Evolutionary conservation across 805 yeast species (phyloP).

Genomic region (Saccharomycopsis sp.): DNA sequence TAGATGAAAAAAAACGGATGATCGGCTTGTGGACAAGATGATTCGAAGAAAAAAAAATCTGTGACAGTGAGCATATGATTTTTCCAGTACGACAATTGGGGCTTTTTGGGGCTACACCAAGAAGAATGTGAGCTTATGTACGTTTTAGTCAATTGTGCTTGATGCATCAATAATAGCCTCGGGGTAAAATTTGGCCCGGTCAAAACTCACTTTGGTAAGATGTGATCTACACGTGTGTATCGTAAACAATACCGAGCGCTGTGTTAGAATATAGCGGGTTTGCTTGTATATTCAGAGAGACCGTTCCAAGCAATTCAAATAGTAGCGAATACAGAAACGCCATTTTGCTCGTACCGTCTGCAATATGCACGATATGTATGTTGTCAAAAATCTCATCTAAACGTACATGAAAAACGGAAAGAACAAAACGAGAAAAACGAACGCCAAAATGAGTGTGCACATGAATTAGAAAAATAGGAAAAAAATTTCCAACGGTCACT

Average conservation of each 20-base stretch:
- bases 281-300: too few species aligned
- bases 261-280: neutral
- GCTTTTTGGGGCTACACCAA: neutral
- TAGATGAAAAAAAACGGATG: neutral
- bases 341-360: neutral
- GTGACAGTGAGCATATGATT: neutral
- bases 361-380: neutral
- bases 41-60: neutral
- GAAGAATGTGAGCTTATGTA: neutral
- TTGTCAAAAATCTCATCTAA: neutral
- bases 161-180: neutral
- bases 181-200: too few species aligned
- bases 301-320: too few species aligned
- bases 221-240: too few species aligned
- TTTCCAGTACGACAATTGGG: neutral
- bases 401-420: neutral
- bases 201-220: too few species aligned
- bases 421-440: neutral
- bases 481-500: too few species aligned
- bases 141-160: neutral
- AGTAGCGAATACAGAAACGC: neutral
- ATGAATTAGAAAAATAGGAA: too few species aligned
- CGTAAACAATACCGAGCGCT: too few species aligned
- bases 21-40: neutral
- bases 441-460: neutral